phyloP scores from a whole-genome alignment of 1,284 basidiomycete genomes.

The Malassezia nana region DNA sequence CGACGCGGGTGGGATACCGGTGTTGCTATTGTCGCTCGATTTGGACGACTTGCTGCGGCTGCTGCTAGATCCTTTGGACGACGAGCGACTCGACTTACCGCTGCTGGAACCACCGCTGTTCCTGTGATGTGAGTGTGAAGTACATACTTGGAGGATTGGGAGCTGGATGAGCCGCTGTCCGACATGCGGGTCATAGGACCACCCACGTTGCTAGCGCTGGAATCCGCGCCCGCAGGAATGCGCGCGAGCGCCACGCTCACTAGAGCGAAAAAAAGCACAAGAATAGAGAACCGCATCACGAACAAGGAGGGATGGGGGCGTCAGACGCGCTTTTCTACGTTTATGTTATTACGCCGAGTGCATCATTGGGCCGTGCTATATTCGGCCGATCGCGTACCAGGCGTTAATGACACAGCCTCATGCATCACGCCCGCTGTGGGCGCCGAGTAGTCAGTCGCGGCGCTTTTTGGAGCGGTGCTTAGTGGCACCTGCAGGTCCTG shows the following conservation, averaged over 20 bases:
- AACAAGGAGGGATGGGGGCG: not conserved
- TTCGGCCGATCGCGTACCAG: not conserved
- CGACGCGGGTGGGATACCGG: not conserved
- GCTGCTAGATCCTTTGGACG: not conserved
- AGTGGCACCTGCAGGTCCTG: not conserved
- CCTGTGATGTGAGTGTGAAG: not conserved
- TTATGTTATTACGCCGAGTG: too few species aligned
- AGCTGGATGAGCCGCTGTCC: not conserved
- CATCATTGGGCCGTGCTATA: not conserved
- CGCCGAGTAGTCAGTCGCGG: not conserved
- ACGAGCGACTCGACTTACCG: not conserved
- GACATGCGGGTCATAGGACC: conserved; percentile 1
- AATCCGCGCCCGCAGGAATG: conserved; percentile 7
- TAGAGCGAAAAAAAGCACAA: not conserved
- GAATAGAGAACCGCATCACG: conserved; percentile 3
- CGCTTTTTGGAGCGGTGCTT: conserved; percentile 12
- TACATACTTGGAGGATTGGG: not conserved
- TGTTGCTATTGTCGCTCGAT: not conserved
- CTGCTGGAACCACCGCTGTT: not conserved
- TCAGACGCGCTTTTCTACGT: not conserved
- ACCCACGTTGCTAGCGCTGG: not conserved
- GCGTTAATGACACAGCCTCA: not conserved
- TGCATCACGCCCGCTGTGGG: not conserved
- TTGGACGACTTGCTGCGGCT: not conserved
- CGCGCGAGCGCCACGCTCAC: conserved; percentile 6